These are phyloP conservation scores for Mycena epipterygia DNA, from an alignment of 768 basidiomycete genomes.

Conservation along the genomic window DNA sequence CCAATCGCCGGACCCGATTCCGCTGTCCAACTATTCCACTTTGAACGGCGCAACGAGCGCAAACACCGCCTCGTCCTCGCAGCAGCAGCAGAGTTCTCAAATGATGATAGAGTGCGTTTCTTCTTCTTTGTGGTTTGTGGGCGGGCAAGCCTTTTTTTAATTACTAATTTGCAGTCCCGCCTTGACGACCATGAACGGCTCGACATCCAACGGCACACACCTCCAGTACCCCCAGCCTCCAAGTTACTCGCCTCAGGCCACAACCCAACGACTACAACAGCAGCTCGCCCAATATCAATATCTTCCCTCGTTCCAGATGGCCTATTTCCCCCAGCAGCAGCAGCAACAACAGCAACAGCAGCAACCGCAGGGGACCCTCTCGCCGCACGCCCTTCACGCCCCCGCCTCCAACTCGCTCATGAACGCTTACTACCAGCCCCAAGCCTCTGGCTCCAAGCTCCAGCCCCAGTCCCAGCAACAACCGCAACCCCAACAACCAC, in stretches of 20 bases:
- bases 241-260: constrained; percentile 53
- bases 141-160: background rate
- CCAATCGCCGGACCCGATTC: constrained; percentile 38
- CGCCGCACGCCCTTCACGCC: constrained; percentile 78
- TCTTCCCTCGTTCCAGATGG: constrained; percentile 23
- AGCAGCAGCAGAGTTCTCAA: constrained; percentile 41
- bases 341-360: constrained; percentile 53
- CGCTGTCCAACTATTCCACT: constrained; percentile 35
- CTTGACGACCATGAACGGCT: constrained; percentile 69
- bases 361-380: constrained; percentile 72
- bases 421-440: constrained; percentile 44
- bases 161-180: constrained; percentile 59
- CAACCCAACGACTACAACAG: constrained; percentile 51
- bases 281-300: constrained; percentile 38
- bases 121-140: background rate
- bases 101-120: constrained; percentile 81
- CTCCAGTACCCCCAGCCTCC: constrained; percentile 60
- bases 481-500: constrained; percentile 30
- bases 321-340: constrained; percentile 38
- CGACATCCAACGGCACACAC: constrained; percentile 55
- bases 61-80: constrained; percentile 44
- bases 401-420: constrained; percentile 62
- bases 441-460: constrained; percentile 38
- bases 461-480: constrained; percentile 39
- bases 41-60: constrained; percentile 42